phyloP scores from a whole-genome alignment of 352 stramenopile species.

The Pythium inflatum region DNA sequence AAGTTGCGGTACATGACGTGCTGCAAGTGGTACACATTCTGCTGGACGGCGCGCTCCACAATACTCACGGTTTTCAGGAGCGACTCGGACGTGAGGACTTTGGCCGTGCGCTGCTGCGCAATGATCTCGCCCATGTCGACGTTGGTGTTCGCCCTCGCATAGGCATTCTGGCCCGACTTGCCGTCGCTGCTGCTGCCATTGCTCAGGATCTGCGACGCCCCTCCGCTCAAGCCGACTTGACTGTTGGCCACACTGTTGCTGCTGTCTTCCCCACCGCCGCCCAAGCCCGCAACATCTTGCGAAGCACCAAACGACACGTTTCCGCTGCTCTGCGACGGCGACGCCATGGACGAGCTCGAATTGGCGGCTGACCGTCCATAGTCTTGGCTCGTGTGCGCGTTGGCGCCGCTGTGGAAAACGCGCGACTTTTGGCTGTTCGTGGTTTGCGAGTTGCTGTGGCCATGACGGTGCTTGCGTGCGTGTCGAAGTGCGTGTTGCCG shows the following conservation, averaged over 20 bases:
- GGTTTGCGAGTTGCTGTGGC: slow-evolving; percentile 10
- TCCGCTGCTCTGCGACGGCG: slow-evolving; percentile 44
- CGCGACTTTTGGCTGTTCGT: slow-evolving; percentile 58
- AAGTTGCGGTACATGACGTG: slow-evolving; percentile 88
- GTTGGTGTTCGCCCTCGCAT: slow-evolving; percentile 72
- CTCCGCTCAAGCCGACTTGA: slow-evolving; percentile 44
- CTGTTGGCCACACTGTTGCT: slow-evolving; percentile 46
- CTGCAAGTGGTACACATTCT: slow-evolving; percentile 87
- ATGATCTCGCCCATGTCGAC: slow-evolving; percentile 79
- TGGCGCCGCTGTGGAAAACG: slow-evolving; percentile 27
- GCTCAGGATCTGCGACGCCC: slow-evolving; percentile 51
- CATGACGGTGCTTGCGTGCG: slow-evolving; percentile 26
- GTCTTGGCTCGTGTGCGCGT: slow-evolving; percentile 39
- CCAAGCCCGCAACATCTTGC: slow-evolving; percentile 42
- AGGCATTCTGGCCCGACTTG: slow-evolving; percentile 52
- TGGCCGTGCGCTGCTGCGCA: slow-evolving; percentile 58
- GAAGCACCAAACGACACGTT: slow-evolving; percentile 59
- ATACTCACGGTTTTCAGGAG: slow-evolving; percentile 67
- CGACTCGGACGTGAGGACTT: slow-evolving; percentile 62
- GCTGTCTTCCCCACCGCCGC: slow-evolving; percentile 40
- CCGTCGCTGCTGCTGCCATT: slow-evolving; percentile 47
- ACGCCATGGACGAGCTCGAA: slow-evolving; percentile 51
- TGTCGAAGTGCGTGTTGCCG: slow-evolving; percentile 48
- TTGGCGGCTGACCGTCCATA: slow-evolving; percentile 45
- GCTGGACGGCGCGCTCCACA: slow-evolving; percentile 86